A percentile compares a stretch with the other conserved stretches of the same genome.
Conservation (phyloP, 352 stramenopile species). For the Globisporangium barbulae region DNA sequence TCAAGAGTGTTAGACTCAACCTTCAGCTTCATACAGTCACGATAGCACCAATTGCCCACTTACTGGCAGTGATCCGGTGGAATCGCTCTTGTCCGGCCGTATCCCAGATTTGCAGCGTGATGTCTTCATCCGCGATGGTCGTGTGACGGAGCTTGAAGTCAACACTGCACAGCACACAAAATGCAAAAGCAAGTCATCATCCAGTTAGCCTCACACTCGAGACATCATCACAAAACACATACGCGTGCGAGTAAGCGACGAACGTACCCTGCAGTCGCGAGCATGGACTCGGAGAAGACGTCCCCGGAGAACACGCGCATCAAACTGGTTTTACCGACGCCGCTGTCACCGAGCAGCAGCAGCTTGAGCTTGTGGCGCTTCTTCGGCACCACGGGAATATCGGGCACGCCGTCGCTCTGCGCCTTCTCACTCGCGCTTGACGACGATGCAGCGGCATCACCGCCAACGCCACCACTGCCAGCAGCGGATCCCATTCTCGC, state of each 20-base stretch:
- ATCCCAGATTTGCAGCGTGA: slow-evolving; percentile 94
- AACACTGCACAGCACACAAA: slow-evolving; percentile 43
- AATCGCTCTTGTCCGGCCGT: slow-evolving; percentile 94
- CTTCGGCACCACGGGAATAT: slow-evolving; percentile 37
- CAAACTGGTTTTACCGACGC: slow-evolving; percentile 91
- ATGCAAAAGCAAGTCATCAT: neutral
- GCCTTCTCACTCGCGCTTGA: slow-evolving; percentile 13
- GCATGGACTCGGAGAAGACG: slow-evolving; percentile 88
- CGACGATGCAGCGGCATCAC: neutral
- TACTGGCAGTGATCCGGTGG: slow-evolving; percentile 92
- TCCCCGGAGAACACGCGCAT: slow-evolving; percentile 93
- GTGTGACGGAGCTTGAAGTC: slow-evolving; percentile 93
- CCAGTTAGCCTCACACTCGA: neutral
- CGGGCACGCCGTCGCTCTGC: slow-evolving; percentile 13
- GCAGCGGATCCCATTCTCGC: neutral
- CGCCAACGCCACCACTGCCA: slow-evolving; percentile 16
- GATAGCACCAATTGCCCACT: slow-evolving; percentile 18
- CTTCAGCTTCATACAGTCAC: neutral
- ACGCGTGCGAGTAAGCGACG: neutral
- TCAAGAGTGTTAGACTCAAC: slow-evolving; percentile 14
- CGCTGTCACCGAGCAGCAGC: slow-evolving; percentile 88
- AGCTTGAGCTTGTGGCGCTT: slow-evolving; percentile 90
- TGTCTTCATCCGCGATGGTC: slow-evolving; percentile 76
- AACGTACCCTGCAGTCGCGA: slow-evolving; percentile 87
- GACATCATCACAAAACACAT: slow-evolving; percentile 6